phyloP scores from a whole-genome alignment of 2,329 filamentous ascomycete species.

The Penicillium sumatraense region DNA sequence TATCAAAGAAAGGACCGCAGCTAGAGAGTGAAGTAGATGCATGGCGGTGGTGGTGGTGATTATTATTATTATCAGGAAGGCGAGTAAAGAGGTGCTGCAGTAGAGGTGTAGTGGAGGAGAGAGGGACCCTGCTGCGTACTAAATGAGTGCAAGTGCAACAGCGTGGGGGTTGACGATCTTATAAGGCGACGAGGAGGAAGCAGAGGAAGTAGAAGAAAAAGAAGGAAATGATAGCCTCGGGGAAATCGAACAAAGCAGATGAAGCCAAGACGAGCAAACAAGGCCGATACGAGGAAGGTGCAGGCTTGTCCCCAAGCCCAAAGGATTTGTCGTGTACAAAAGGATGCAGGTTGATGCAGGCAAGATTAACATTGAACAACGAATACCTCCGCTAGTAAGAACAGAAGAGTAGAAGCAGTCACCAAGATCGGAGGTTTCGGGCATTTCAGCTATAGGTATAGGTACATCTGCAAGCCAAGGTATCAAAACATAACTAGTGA shows the following conservation, averaged over 20 bases:
- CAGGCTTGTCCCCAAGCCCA: neutral
- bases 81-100: neutral
- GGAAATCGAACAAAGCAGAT: neutral
- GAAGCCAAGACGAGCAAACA: neutral
- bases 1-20: slow-evolving; percentile 8
- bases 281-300: slow-evolving; percentile 1
- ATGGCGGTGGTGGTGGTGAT: slow-evolving; percentile 14
- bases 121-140: neutral
- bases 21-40: slow-evolving; percentile 7
- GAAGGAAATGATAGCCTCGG: neutral
- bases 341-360: neutral
- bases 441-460: slow-evolving; percentile 24
- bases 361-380: slow-evolving; percentile 17
- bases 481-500: slow-evolving; percentile 18
- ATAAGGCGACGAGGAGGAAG: neutral
- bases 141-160: neutral
- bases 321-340: no score
- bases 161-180: neutral
- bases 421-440: neutral
- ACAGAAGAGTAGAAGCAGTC: slow-evolving; percentile 6
- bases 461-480: slow-evolving; percentile 28
- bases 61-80: no score
- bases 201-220: neutral
- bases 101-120: neutral
- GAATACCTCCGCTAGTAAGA: slow-evolving; percentile 4